Base-by-base conservation (phyloP, 768 basidiomycete genomes). In the Porpolomopsis calyptriformis region DNA sequence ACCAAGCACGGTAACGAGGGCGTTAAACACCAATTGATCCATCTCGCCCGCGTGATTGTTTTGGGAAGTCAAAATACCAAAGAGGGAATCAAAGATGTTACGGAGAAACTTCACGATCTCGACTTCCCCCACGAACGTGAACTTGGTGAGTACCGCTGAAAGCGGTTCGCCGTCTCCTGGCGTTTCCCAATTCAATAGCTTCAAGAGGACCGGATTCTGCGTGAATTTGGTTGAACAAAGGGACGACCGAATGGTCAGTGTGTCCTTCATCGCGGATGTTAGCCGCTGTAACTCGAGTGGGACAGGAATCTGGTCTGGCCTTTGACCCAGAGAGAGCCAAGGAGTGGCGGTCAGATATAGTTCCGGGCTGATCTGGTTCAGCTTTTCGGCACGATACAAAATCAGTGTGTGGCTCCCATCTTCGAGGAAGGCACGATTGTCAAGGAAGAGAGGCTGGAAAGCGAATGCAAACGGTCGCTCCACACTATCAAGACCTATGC, bases 21-120 rank as follows among this genome's bases (percentile, higher is more conserved):
- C 85, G 54, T 87, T 84, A 69, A 97, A 96, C 7, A 93, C 87
- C 31, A 87, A 70, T 47, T 79, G 72, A 54, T 96, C 89, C 64
- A 94, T 76, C 54, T 90, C 83, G 18, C 82, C 80, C 4, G 74
- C 60, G 48, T 79, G 79, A 53, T 93, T 92, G 52, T 70, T 72
- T 11, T 70, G 64, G 14, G 90, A 90, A 1, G 81, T 71, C 40
- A 98, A 72, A 50, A 97, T 90, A 12, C 79, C 83, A 60, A 98
- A 97, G 6, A 98, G 77, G 0, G 92, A 78, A 57, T 97, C 90
- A 58, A 98, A 91, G 51, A 93, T 88, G 57, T 89, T 80, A 20
- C 85, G 78, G 16, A 91, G 71, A 61, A 91, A 93, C 61, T 92
- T 93, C 61, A 93, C 85, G 27, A 93, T 90, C 64, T 98, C 93